Evolutionary conservation across 768 basidiomycete species (phyloP).

Genomic region (Russula griseocarnosa): DNA sequence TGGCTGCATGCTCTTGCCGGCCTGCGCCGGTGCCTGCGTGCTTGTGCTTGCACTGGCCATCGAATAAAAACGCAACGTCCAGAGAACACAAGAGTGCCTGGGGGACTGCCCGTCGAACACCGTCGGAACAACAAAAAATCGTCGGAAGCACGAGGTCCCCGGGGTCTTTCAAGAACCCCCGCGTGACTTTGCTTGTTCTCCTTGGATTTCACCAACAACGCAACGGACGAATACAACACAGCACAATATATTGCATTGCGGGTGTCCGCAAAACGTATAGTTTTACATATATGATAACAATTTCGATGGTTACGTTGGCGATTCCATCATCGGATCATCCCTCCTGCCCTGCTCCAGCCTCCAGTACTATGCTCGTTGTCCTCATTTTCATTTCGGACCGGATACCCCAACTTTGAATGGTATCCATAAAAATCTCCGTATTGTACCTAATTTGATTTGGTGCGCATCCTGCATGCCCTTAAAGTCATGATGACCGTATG

Average conservation of each 20-base stretch:
- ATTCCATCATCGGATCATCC: too few species aligned
- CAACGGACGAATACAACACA: too few species aligned
- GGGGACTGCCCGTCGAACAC: not conserved
- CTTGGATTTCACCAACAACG: too few species aligned
- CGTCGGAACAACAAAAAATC: not conserved
- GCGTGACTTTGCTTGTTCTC: not conserved
- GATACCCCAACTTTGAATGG: not conserved
- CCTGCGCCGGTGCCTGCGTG: constrained; percentile 25
- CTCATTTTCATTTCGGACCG: not conserved
- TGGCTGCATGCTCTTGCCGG: constrained; percentile 19
- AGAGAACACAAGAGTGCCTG: constrained; percentile 21
- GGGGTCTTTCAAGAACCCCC: not conserved
- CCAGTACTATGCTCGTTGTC: too few species aligned
- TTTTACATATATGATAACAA: too few species aligned
- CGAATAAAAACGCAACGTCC: constrained; percentile 7
- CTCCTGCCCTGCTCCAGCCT: too few species aligned
- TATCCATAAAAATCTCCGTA: constrained; percentile 22
- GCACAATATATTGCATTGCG: too few species aligned
- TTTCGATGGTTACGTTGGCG: too few species aligned
- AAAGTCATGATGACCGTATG: not conserved
- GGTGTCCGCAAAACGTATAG: too few species aligned
- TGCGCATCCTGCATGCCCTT: not conserved
- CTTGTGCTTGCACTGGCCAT: constrained; percentile 25
- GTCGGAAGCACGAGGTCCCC: not conserved
- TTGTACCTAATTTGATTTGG: too few species aligned